Evolutionary conservation across 805 yeast genomes (phyloP).

Genomic region (Yamadazyma olivae): DNA sequence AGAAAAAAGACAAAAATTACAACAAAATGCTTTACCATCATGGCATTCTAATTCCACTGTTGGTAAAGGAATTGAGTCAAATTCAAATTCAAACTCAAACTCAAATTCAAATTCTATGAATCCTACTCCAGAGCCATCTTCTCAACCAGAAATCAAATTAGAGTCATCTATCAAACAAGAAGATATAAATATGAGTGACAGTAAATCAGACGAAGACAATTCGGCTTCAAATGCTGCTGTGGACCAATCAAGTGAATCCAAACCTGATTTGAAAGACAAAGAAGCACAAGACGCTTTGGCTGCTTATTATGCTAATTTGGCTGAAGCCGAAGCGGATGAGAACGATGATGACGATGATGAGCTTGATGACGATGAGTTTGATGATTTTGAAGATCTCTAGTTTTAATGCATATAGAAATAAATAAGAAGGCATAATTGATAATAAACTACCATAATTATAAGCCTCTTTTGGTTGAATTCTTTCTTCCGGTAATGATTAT

Average conservation of each 20-base stretch:
- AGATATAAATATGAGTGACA: not conserved
- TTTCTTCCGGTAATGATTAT: no score
- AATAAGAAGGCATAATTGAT: no score
- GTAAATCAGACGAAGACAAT: no score
- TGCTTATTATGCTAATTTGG: conserved; percentile 71
- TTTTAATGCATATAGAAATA: not conserved
- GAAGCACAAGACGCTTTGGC: conserved; percentile 69
- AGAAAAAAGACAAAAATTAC: conserved; percentile 65
- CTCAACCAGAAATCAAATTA: conserved; percentile 13
- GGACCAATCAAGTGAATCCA: conserved; percentile 4
- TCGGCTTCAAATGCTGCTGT: conserved; percentile 8
- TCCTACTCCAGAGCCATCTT: conserved; percentile 9
- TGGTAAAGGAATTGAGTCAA: conserved; percentile 56
- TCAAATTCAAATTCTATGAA: conserved; percentile 21
- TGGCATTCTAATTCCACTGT: conserved; percentile 95
- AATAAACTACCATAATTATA: no score
- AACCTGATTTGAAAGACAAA: conserved; percentile 49
- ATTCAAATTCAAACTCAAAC: conserved; percentile 23
- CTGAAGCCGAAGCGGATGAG: conserved; percentile 63
- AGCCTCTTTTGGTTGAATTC: no score
- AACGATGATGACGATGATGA: conserved; percentile 53
- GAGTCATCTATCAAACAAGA: conserved; percentile 1
- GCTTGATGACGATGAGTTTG: conserved; percentile 26
- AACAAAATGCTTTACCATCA: conserved; percentile 92
- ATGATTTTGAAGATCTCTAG: conserved; percentile 22